These are phyloP conservation scores for Meyerozyma guilliermondii DNA, from an alignment of 1,139 yeast species.

Conservation along the genomic window DNA sequence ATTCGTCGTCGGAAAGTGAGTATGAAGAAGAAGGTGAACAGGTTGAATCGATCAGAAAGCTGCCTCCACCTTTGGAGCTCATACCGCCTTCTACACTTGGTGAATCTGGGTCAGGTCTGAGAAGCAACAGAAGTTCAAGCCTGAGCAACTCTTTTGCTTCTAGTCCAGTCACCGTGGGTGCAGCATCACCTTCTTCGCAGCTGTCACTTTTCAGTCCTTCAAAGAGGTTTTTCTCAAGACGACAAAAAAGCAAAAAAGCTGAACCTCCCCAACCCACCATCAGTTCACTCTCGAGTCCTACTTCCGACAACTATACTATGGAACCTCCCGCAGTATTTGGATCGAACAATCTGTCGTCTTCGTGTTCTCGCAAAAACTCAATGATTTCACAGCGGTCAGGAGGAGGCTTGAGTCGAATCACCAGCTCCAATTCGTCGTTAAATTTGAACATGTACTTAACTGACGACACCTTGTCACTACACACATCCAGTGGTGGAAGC, in stretches of 20 bases:
- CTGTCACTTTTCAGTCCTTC: conserved; percentile 32
- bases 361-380: conserved; percentile 23
- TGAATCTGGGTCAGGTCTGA: neutral
- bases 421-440: conserved; percentile 40
- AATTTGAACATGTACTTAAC: conserved; percentile 43
- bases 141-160: conserved; percentile 8
- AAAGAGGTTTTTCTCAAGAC: conserved; percentile 21
- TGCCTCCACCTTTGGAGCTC: neutral
- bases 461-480: conserved; percentile 22
- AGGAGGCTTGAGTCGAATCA: conserved; percentile 27
- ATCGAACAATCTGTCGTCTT: conserved; percentile 7
- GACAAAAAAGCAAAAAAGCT: conserved; percentile 11
- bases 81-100: neutral
- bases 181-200: conserved; percentile 29
- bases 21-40: conserved; percentile 19
- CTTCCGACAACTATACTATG: conserved; percentile 6
- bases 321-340: neutral
- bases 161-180: conserved; percentile 27
- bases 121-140: neutral
- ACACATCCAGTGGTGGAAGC: neutral
- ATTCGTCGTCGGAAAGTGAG: conserved; percentile 33
- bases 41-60: neutral
- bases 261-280: conserved; percentile 24
- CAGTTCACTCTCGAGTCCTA: conserved; percentile 27
- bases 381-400: conserved; percentile 16